Base-by-base conservation (phyloP, 768 basidiomycete species). In the Mycena haematopus region DNA sequence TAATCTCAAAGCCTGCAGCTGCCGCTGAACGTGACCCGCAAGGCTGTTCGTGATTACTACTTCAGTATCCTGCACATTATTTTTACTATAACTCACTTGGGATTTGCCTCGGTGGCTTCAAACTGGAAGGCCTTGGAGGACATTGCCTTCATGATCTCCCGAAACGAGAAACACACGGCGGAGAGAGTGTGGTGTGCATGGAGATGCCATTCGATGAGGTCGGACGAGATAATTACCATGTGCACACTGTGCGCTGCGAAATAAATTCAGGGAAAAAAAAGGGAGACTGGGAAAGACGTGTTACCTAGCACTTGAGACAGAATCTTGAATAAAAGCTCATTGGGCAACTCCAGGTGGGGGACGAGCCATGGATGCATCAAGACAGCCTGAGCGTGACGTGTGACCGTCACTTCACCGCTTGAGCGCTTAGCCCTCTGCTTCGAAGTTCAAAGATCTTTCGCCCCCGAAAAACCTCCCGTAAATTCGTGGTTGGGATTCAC, bases 311-410 rank as follows among this genome's bases (percentile, higher is more conserved):
- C 71, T 22, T 65, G 65, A 2, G 71, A 59, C 29, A 80, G 70
- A 56, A 79, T 70, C 63, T 74, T 74, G 70, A 77, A 71, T 1
- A 79, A 49, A 1, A 80, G 72, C 55, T 80, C 79, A 54, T 69
- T 76, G 22, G 78, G 79, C n/a, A 79, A 59, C 62, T 46, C 57
- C 36, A 68, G 40, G 45, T 15, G 58, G 29, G 50, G 29, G 13
- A 27, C 27, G 19, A 42, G 59, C 19, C 60, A 62, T 62, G 59
- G 25, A 33, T 5, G 59, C 36, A 60, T 60, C 6, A 22, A 49
- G 56, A 7, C 36, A 10, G 14, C 4, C 42, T 19, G 52, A 31
- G 29, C 4, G 29, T 31, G 36, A 24, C 35, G 50, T 10, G 52
- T 52, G 35, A 42, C 36, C 2, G 36, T 53, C 38, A 53, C 36